Base-by-base conservation (phyloP, 1,139 yeast genomes). In the Protomyces arabidopsidicola region DNA sequence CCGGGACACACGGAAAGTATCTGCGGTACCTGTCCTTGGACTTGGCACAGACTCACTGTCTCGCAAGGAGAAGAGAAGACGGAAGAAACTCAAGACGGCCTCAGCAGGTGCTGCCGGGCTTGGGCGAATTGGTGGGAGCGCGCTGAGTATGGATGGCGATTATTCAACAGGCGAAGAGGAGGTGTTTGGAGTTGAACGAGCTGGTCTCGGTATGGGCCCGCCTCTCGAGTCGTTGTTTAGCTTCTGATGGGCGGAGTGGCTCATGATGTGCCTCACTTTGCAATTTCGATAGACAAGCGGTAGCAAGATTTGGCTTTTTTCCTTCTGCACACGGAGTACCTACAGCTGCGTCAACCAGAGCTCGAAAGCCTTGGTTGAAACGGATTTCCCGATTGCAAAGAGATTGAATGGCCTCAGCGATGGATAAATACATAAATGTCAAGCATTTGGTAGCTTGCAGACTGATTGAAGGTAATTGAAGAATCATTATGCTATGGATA, bases 201-300 rank as follows among this genome's bases (percentile, higher is more conserved):
- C 62, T 12, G 62, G 62, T 9, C 52, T 58, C 12, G 62, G 62
- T 34, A 22, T 58, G 42, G 62, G 62, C 18, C 56, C 56, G 0
- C 62, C 62, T 31, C 52, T 58, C 12, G 62, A 58, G 53, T 58
- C 62, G 34, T 31, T 58, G 10, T 58, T 58, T 18, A 42, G 48
- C 48, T 42, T 42, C 14, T 42, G 48, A 42, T n/a, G 48, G 42
- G 8, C 6, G 31, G 31, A 27, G 1, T 27, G 31, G 31, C 31
- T 27, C 31, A 27, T 27, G 5, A 27, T 27, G 31, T 27, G 31
- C 31, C 6, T 27, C 6, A 27, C 6, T 27, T 27, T 27, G 31
- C 31, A 27, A 27, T 27, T 27, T 27, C 8, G 31, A 27, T 27
- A 27, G 31, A 27, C 31, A 5, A 27, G 31, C 31, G 31, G 4